These are phyloP conservation scores for Coprinopsis sp. DNA, from an alignment of 768 basidiomycete species.

Conservation along the genomic window DNA sequence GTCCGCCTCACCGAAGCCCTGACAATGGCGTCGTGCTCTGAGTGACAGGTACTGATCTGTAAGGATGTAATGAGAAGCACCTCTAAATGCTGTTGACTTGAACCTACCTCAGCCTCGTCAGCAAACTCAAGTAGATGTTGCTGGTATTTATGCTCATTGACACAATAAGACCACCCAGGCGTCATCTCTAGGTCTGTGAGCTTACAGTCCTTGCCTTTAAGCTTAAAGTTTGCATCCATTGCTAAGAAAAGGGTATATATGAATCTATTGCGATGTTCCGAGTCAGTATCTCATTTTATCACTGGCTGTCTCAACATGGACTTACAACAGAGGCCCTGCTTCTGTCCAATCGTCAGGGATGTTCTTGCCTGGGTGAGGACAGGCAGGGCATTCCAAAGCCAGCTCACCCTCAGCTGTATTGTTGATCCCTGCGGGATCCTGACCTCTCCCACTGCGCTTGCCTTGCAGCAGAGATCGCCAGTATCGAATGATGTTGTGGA, in stretches of 20 bases:
- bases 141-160: constrained; percentile 1
- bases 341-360: constrained; percentile 20
- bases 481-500: constrained; percentile 10
- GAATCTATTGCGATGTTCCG: too few species aligned
- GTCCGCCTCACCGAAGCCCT: constrained; percentile 20
- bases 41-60: constrained; percentile 8
- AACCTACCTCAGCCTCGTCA: neutral
- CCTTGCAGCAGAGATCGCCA: constrained; percentile 23
- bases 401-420: constrained; percentile 21
- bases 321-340: too few species aligned
- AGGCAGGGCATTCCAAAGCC: constrained; percentile 28
- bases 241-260: constrained; percentile 11
- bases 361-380: constrained; percentile 29
- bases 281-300: too few species aligned
- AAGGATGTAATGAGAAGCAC: too few species aligned
- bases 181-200: constrained; percentile 1
- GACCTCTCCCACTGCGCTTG: constrained; percentile 20
- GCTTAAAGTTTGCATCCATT: constrained; percentile 6
- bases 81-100: constrained; percentile 12
- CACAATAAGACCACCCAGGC: neutral
- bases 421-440: constrained; percentile 16
- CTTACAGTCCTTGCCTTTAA: neutral
- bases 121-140: neutral
- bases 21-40: constrained; percentile 23
- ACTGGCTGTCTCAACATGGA: too few species aligned